phyloP scores from a whole-genome alignment of 164 flowering plant species.

The Pachysandra terminalis region DNA sequence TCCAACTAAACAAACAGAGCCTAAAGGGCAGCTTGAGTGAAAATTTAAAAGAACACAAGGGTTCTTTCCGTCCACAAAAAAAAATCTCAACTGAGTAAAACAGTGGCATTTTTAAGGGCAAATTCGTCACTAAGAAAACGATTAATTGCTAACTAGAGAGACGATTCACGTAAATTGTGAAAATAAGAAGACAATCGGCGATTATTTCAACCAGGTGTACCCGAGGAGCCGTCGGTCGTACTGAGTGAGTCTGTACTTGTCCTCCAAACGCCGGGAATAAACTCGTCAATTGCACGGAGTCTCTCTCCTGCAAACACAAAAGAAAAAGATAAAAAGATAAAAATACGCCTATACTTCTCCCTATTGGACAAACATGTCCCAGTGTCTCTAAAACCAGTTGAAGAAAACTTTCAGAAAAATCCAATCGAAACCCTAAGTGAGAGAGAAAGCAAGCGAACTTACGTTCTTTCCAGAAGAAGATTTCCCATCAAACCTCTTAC shows the following conservation, averaged over 20 bases:
- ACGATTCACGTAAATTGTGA: not conserved
- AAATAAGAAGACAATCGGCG: not conserved
- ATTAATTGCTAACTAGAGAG: too few relatives aligned
- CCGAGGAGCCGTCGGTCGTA: conserved; percentile 44
- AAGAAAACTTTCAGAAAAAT: too few relatives aligned
- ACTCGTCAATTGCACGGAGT: conserved; percentile 22
- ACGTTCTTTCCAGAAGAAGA: conserved; percentile 41
- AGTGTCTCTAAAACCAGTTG: not conserved
- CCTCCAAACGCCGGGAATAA: conserved; percentile 63
- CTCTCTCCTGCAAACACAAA: conserved; percentile 26
- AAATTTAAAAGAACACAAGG: too few relatives aligned
- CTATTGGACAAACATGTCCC: conserved; percentile 8
- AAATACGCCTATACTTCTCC: not conserved
- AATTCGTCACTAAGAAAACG: too few relatives aligned
- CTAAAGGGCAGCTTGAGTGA: too few relatives aligned
- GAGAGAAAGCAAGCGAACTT: conserved; percentile 12
- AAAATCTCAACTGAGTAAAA: too few relatives aligned
- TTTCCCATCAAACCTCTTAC: not conserved
- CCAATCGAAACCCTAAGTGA: too few relatives aligned
- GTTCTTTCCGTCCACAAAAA: too few relatives aligned
- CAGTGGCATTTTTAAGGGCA: too few relatives aligned
- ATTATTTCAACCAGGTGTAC: conserved; percentile 36
- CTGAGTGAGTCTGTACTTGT: conserved; percentile 47
- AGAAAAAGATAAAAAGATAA: not conserved
- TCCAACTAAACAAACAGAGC: too few relatives aligned